Conservation (phyloP, 75 land plant species). For the Azolla pinnata region DNA sequence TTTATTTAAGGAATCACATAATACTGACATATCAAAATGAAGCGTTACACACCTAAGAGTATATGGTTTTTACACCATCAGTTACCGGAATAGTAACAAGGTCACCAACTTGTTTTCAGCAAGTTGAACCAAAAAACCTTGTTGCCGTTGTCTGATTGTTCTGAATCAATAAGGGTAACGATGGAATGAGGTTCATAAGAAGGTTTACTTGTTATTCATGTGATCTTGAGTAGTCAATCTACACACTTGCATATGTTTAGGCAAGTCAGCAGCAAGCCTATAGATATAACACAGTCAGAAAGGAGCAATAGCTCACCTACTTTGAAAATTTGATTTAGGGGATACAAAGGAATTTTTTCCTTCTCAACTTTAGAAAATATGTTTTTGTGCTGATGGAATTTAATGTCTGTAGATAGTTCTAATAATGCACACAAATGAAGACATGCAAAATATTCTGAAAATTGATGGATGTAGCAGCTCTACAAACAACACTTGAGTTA, state of each 20-base stretch:
- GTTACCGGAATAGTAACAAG: not conserved
- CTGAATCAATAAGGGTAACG: constrained; percentile 25
- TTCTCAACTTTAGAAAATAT: too few relatives aligned
- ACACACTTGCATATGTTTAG: constrained; percentile 83
- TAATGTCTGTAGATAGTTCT: too few relatives aligned
- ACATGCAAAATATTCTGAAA: too few relatives aligned
- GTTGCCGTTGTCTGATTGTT: constrained; percentile 58
- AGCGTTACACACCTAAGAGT: not conserved
- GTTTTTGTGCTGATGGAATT: too few relatives aligned
- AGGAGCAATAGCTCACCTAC: too few relatives aligned
- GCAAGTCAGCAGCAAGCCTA: constrained; percentile 96
- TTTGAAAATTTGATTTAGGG: too few relatives aligned
- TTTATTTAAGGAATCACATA: not conserved
- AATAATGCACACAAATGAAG: too few relatives aligned
- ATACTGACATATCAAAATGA: not conserved
- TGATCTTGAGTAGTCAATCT: constrained; percentile 90
- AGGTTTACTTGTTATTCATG: constrained; percentile 77
- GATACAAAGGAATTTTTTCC: too few relatives aligned
- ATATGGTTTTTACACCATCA: not conserved
- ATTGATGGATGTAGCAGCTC: not conserved
- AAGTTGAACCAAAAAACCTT: constrained; percentile 71
- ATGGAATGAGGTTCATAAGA: not conserved
- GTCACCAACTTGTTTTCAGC: constrained; percentile 91
- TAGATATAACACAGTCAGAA: too few relatives aligned
- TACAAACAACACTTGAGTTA: not conserved